phyloP scores from a whole-genome alignment of 2,329 filamentous ascomycete species.

The Colletotrichum chrysophilum region DNA sequence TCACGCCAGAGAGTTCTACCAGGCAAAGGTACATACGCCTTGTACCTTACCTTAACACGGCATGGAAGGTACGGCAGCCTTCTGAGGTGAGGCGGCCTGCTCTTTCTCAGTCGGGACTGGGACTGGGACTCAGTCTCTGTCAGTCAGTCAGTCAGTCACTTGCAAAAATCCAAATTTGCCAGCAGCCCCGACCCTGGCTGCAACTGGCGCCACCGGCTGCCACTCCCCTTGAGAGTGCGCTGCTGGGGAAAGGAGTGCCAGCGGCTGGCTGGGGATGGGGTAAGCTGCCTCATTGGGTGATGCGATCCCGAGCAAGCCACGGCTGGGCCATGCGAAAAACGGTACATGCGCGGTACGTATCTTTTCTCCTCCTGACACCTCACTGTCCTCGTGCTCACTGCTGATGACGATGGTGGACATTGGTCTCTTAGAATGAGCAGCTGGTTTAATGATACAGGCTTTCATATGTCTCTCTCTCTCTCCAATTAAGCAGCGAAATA shows the following conservation, averaged over 20 bases:
- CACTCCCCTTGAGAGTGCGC: not conserved
- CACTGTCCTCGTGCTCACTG: not conserved
- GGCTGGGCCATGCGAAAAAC: not conserved
- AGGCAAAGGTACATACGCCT: not conserved
- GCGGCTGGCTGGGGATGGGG: not conserved
- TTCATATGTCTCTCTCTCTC: not conserved
- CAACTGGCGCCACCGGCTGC: not conserved
- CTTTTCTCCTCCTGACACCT: not conserved
- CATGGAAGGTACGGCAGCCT: not conserved
- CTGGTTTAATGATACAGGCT: too few relatives aligned
- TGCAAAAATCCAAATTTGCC: not conserved
- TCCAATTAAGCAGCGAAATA: not conserved
- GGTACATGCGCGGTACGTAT: not conserved
- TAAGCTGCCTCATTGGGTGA: not conserved
- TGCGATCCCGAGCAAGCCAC: not conserved
- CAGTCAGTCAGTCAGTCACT: not conserved
- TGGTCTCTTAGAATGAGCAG: not conserved
- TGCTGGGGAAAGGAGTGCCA: not conserved
- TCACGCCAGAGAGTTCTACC: not conserved
- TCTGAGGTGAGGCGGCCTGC: not conserved
- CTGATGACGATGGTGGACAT: not conserved
- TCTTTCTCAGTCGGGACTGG: not conserved
- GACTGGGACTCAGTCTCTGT: not conserved
- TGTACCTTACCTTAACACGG: not conserved
- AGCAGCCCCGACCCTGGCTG: not conserved